phyloP scores from a whole-genome alignment of 495 filamentous ascomycete genomes.

The Penicillium daleae region DNA sequence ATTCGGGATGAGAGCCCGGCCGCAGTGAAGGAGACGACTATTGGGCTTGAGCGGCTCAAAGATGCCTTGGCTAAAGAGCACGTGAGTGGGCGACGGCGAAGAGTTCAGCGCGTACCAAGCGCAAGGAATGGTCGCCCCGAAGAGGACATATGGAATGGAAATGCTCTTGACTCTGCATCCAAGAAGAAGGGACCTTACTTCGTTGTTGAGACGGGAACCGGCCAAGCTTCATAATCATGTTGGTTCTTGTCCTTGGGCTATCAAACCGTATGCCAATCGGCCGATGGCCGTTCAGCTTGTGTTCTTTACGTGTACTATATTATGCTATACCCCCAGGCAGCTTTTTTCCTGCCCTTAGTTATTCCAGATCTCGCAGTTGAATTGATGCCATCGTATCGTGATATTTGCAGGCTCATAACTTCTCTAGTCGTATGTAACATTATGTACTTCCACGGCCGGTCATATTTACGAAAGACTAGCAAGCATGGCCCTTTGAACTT shows the following conservation, averaged over 20 bases:
- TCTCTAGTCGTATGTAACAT: neutral
- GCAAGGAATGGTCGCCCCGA: slow-evolving; percentile 41
- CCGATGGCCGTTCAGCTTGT: neutral
- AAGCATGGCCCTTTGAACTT: neutral
- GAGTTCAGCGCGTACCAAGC: slow-evolving; percentile 43
- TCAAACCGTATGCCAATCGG: neutral
- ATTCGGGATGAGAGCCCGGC: slow-evolving; percentile 79
- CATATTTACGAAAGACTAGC: neutral
- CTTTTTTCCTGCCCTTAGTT: slow-evolving; percentile 5
- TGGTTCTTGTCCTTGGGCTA: neutral
- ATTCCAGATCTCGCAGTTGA: neutral
- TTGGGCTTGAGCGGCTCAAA: slow-evolving; percentile 54
- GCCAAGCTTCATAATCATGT: neutral
- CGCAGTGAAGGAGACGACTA: slow-evolving; percentile 56
- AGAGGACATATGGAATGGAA: slow-evolving; percentile 59
- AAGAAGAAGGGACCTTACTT: slow-evolving; percentile 75
- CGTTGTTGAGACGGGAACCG: slow-evolving; percentile 67
- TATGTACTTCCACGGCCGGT: neutral
- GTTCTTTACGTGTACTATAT: slow-evolving; percentile 14
- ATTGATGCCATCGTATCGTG: neutral
- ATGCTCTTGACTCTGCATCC: slow-evolving; percentile 67
- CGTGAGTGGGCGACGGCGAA: slow-evolving; percentile 53
- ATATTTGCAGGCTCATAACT: too few species aligned
- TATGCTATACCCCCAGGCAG: slow-evolving; percentile 8
- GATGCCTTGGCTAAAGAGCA: slow-evolving; percentile 58